These are phyloP conservation scores for Vittaforma corneae DNA, from an alignment of 371 early-diverging fungal genomes.

Conservation along the genomic window DNA sequence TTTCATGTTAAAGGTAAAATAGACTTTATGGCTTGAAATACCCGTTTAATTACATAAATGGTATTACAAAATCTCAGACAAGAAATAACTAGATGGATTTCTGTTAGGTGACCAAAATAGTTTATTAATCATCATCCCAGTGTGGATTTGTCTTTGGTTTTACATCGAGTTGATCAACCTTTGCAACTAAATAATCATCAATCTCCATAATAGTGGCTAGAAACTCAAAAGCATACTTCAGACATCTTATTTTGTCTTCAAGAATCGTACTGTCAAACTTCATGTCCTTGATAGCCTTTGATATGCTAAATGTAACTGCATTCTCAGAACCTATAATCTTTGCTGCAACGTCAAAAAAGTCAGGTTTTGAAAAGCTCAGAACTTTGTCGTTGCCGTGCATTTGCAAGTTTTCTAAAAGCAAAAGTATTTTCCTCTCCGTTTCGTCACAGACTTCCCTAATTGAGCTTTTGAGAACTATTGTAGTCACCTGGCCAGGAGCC, in stretches of 20 bases:
- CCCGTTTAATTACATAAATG: too few species aligned
- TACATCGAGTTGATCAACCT: constrained; percentile 45
- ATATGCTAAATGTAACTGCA: constrained; percentile 1
- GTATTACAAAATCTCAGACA: neutral
- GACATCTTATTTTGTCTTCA: constrained; percentile 45
- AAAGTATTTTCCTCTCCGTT: constrained; percentile 38
- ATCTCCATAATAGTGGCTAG: constrained; percentile 46
- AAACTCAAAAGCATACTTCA: constrained; percentile 53
- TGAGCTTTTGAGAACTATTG: constrained; percentile 52
- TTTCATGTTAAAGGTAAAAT: too few species aligned
- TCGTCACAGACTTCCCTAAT: constrained; percentile 52
- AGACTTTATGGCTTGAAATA: too few species aligned
- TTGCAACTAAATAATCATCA: constrained; percentile 57
- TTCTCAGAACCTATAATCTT: constrained; percentile 15
- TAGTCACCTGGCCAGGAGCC: constrained; percentile 23
- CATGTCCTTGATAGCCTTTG: constrained; percentile 13
- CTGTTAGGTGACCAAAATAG: neutral
- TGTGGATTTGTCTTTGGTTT: constrained; percentile 23
- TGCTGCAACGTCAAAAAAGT: neutral
- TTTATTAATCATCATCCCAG: constrained; percentile 48
- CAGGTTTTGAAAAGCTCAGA: constrained; percentile 17
- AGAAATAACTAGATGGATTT: constrained; percentile 2
- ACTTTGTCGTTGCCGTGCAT: constrained; percentile 36
- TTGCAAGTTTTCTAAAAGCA: constrained; percentile 27
- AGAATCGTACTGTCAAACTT: constrained; percentile 27